A percentile compares a stretch with the other conserved stretches of the same genome.
Conservation (phyloP, 83 land plant genomes). For the Larix sibirica region DNA sequence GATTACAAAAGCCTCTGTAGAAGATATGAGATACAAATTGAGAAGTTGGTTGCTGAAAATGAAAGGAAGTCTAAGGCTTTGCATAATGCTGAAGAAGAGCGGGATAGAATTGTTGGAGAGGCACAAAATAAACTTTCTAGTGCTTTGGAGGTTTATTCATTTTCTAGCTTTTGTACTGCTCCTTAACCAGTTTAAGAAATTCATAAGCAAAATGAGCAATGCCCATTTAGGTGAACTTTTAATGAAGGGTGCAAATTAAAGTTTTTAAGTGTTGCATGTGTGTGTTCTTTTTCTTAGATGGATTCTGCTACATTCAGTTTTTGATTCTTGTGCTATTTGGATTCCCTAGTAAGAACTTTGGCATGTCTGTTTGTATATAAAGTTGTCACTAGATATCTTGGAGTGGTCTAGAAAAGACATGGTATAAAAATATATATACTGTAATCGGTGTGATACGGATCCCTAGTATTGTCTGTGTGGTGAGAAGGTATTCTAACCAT, state of each 20-base stretch:
- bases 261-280: background rate
- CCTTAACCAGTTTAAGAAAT: background rate
- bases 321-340: background rate
- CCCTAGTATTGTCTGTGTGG: no score
- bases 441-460: no score
- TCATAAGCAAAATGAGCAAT: background rate
- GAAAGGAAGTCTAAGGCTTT: constrained; percentile 73
- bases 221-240: background rate
- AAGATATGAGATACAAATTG: constrained; percentile 77
- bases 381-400: no score
- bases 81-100: constrained; percentile 50
- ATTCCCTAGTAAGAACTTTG: background rate
- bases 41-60: constrained; percentile 69
- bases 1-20: constrained; percentile 90
- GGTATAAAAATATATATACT: no score
- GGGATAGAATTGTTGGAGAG: constrained; percentile 59
- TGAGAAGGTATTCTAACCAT: no score
- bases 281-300: background rate
- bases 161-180: background rate
- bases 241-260: background rate
- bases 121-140: constrained; percentile 61
- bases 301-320: background rate
- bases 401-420: no score
- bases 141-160: constrained; percentile 58
- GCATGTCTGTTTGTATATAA: no score